A percentile compares a stretch with the other conserved stretches of the same genome.
These are phyloP conservation scores for Trichosporon asahii DNA, from an alignment of 1,284 basidiomycete species.

Conservation along the genomic window DNA sequence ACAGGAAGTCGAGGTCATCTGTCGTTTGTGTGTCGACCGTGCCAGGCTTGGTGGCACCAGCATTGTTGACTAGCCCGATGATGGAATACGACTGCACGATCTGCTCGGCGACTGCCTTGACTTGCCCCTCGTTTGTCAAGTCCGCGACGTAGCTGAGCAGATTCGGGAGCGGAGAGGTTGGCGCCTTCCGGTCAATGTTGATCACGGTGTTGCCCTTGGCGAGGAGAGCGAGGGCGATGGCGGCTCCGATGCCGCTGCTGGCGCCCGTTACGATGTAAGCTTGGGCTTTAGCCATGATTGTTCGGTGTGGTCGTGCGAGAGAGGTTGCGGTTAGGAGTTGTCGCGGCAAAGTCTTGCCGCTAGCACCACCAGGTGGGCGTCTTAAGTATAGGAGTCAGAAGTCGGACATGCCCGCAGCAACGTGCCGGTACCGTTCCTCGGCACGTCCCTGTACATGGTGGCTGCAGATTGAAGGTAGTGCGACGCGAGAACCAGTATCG, in stretches of 20 bases:
- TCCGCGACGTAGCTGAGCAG: slow-evolving; percentile 52
- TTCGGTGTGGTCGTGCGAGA: not conserved
- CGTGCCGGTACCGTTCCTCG: not conserved
- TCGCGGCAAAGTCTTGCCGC: not conserved
- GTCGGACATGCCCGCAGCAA: slow-evolving; percentile 6
- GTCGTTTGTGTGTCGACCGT: slow-evolving; percentile 24
- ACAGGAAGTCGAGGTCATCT: slow-evolving; percentile 59
- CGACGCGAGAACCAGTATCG: not conserved
- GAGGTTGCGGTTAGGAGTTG: not conserved
- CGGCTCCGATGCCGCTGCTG: slow-evolving; percentile 50
- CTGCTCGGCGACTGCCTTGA: slow-evolving; percentile 3
- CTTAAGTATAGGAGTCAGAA: not conserved
- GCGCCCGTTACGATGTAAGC: slow-evolving; percentile 46
- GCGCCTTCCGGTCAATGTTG: slow-evolving; percentile 59
- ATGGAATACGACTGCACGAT: slow-evolving; percentile 6
- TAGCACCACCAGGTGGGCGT: not conserved
- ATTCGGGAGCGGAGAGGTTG: slow-evolving; percentile 58
- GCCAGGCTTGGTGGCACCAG: slow-evolving; percentile 23
- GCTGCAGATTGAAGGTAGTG: not conserved
- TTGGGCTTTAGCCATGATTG: slow-evolving; percentile 12
- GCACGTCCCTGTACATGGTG: not conserved
- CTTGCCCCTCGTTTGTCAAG: slow-evolving; percentile 12
- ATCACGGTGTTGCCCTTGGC: slow-evolving; percentile 57
- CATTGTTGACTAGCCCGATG: slow-evolving; percentile 26
- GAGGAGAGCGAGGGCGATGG: slow-evolving; percentile 53